Base-by-base conservation (phyloP, 352 stramenopile species). In the Phytophthora sojae region DNA sequence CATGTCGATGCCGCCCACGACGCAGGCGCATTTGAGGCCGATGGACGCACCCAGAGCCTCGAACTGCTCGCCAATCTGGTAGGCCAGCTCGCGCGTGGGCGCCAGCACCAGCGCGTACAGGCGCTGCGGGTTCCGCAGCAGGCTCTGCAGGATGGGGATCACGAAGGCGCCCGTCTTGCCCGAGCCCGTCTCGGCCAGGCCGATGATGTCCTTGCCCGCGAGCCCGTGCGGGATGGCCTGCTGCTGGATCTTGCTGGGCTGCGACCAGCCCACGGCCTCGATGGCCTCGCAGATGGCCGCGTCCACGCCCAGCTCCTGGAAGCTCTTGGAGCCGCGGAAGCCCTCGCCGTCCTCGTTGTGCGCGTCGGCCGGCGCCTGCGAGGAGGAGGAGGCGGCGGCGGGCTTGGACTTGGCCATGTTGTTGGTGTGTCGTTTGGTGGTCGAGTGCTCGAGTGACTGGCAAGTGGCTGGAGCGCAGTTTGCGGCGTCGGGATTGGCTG, bases 1-100 rank as follows among this genome's bases (percentile, higher is more conserved):
- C 88, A 98, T 99, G 72, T 99, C 97, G 57, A 99, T 97, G 30
- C 98, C 98, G 60, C 98, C 96, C 57, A 97, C 95, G n/a, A 98
- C 89, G 72, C 85, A 98, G 64, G 77, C 88, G 66, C 78, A 97
- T 83, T 93, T 98, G 52, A 96, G 88, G n/a, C 91, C 98, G 69
- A 98, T 99, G 39, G 84, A 90, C 45, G 85, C 86, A 49, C 88
- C 97, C 6, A 98, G 85, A 26, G 85, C 97, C 58, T 98, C 90
- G 55, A 98, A 97, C 71, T 98, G 93, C 69, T 99, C 96, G 72
- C 89, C 86, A 75, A 99, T 99, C 84, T 99, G 96, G 73, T 98
- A 98, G 45, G 96, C 96, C 51, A 99, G 80, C 80, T 99, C 97
- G 59, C 97, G 90, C 47, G 96, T 99, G 9, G 96, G 96, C 17